A percentile compares a stretch with the other conserved stretches of the same genome.
Conservation (phyloP, 164 flowering plant genomes). For the Malania oleifera region DNA sequence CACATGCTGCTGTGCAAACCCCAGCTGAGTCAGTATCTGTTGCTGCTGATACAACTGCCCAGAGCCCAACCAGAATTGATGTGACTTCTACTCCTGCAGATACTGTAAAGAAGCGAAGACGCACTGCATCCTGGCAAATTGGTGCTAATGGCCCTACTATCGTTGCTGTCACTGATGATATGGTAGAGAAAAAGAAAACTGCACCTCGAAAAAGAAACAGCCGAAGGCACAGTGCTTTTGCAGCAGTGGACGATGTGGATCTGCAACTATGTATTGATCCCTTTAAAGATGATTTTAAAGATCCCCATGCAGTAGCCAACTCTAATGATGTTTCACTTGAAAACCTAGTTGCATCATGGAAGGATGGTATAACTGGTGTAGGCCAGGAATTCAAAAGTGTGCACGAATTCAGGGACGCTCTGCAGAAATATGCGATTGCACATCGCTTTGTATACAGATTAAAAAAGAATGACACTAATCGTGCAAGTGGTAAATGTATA, state of each 20-base stretch:
- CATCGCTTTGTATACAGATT: slow-evolving; percentile 53
- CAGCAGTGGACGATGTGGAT: slow-evolving; percentile 15
- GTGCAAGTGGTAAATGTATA: slow-evolving; percentile 64
- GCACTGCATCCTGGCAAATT: slow-evolving; percentile 36
- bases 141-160: slow-evolving; percentile 26
- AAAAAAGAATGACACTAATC: slow-evolving; percentile 60
- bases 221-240: neutral
- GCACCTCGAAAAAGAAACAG: slow-evolving; percentile 14
- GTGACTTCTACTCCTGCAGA: slow-evolving; percentile 33
- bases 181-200: slow-evolving; percentile 10
- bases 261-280: slow-evolving; percentile 1
- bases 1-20: slow-evolving; percentile 8
- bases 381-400: slow-evolving; percentile 69
- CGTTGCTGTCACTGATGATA: slow-evolving; percentile 27
- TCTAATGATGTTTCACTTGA: slow-evolving; percentile 28
- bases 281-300: slow-evolving; percentile 7
- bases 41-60: slow-evolving; percentile 10
- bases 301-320: slow-evolving; percentile 3
- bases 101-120: slow-evolving; percentile 53
- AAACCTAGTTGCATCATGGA: slow-evolving; percentile 45
- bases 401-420: slow-evolving; percentile 63
- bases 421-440: slow-evolving; percentile 77
- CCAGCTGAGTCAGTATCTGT: neutral
- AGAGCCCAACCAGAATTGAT: slow-evolving; percentile 15
- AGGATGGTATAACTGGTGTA: slow-evolving; percentile 51